Evolutionary conservation across 208 protist genomes (phyloP), one percentile per base, ranked within the genome.

Genomic region (Phytomonas francai): DNA sequence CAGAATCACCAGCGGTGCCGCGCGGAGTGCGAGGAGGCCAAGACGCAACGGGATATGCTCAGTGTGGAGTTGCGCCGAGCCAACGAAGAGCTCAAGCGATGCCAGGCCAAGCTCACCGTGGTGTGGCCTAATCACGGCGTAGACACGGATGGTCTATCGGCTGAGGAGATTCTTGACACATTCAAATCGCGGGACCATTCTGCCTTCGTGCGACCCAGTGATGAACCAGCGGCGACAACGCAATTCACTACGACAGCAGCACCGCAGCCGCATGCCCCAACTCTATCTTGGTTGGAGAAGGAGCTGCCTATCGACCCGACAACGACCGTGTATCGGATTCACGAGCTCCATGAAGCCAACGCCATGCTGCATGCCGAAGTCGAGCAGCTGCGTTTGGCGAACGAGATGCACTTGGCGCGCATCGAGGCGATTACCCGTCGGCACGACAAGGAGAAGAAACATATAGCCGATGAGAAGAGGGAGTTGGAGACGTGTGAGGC

Each of bases 301-400:
- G 61, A 4, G 62, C 36, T 8, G 3, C 73, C 79, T 0, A 65
- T 59, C 45, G 83, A 76, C 39, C 54, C 64, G 25, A 77, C 74
- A 45, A 76, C 81, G 45, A 60, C 72, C 25, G 77, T 72, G 4
- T 88, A 87, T 27, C 80, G 85, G 25, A 59, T 94, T 36, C 80
- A 76, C 39, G 91, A 96, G 69, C 76, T 94, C 56, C 78, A 88
- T 59, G 85, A 93, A 76, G 91, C 86, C 27, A 96, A 96, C 65
- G 76, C 80, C 12, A 61, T 68, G 6, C 76, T 96, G 2, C 30
- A 86, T 6, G 78, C 87, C 12, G 87, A 96, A 61, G 66, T 96
- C 6, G 79, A 82, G 69, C 85, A 85, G 80, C 64, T 89, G 68
- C 88, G 82, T 8, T 51, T 90, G 3, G 74, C 80, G 9, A 91